Evolutionary conservation across 2,329 filamentous ascomycete species (phyloP).

Genomic region (Grosmannia penicillata): DNA sequence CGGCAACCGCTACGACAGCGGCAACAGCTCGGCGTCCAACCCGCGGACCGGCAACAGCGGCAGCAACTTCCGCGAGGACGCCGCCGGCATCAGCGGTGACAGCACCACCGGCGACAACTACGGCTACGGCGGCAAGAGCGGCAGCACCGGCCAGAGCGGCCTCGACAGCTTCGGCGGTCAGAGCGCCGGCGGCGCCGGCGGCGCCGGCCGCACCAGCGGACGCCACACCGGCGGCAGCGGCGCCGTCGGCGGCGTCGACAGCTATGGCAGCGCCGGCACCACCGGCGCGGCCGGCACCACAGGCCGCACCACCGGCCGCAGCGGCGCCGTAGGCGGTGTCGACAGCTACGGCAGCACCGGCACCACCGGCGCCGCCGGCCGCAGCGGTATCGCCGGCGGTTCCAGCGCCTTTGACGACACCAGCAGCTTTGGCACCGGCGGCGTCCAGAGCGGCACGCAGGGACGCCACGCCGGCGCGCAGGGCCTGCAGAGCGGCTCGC

Average conservation of each 20-base stretch:
- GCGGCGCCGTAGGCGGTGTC: slow-evolving; percentile 3
- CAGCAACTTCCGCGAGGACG: no score
- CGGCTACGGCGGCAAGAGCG: neutral
- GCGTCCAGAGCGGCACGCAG: no score
- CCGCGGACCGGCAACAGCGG: neutral
- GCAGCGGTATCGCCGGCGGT: neutral
- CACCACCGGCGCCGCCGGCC: slow-evolving; percentile 19
- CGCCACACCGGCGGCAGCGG: neutral
- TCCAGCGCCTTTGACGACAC: neutral
- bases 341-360: slow-evolving; percentile 22
- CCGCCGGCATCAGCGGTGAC: neutral
- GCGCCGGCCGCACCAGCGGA: neutral
- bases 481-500: no score
- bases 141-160: neutral
- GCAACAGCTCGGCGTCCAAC: neutral
- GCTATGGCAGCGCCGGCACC: slow-evolving; percentile 10
- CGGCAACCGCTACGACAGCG: neutral
- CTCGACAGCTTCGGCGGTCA: neutral
- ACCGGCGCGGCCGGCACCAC: slow-evolving; percentile 10
- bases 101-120: neutral
- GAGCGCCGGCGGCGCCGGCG: neutral
- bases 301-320: slow-evolving; percentile 14
- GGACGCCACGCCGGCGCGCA: no score
- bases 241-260: neutral
- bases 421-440: neutral